Evolutionary conservation across 495 filamentous ascomycete genomes (phyloP).

Genomic region (Lophiotrema nucula): DNA sequence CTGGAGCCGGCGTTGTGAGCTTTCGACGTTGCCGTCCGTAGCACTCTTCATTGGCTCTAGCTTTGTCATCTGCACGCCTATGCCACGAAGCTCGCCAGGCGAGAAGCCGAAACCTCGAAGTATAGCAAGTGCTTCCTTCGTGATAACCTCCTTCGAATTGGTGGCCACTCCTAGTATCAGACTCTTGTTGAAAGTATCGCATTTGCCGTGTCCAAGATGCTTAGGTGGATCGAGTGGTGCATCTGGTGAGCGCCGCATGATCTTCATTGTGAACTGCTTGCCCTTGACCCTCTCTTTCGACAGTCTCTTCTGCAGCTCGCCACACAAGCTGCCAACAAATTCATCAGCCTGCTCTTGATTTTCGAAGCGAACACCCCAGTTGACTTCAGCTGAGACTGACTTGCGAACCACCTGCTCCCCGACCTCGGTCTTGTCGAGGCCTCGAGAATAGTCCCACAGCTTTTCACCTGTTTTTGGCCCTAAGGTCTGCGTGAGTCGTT

Average conservation of each 20-base stretch:
- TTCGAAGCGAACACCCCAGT: conserved; percentile 95
- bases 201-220: conserved; percentile 92
- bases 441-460: conserved; percentile 85
- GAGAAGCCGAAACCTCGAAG: conserved; percentile 78
- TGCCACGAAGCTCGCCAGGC: conserved; percentile 83
- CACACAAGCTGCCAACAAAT: conserved; percentile 78
- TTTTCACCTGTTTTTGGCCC: conserved; percentile 92
- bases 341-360: conserved; percentile 86
- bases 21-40: conserved; percentile 34
- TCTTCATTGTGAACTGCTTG: conserved; percentile 83
- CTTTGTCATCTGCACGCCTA: conserved; percentile 90
- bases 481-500: conserved; percentile 66
- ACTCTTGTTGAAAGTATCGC: conserved; percentile 89
- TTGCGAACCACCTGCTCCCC: conserved; percentile 79
- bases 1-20: conserved; percentile 60
- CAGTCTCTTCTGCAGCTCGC: conserved; percentile 76
- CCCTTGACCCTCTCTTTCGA: conserved; percentile 82
- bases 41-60: conserved; percentile 70
- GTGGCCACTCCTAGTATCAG: conserved; percentile 77
- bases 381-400: conserved; percentile 93
- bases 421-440: conserved; percentile 83
- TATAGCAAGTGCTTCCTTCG: conserved; percentile 78
- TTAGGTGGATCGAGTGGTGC: conserved; percentile 91
- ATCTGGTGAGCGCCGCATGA: conserved; percentile 82
- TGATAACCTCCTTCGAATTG: conserved; percentile 65